Evolutionary conservation across 495 filamentous ascomycete species (phyloP), one percentile per base, ranked within the genome.

Genomic region (Hyaloscypha bicolor): DNA sequence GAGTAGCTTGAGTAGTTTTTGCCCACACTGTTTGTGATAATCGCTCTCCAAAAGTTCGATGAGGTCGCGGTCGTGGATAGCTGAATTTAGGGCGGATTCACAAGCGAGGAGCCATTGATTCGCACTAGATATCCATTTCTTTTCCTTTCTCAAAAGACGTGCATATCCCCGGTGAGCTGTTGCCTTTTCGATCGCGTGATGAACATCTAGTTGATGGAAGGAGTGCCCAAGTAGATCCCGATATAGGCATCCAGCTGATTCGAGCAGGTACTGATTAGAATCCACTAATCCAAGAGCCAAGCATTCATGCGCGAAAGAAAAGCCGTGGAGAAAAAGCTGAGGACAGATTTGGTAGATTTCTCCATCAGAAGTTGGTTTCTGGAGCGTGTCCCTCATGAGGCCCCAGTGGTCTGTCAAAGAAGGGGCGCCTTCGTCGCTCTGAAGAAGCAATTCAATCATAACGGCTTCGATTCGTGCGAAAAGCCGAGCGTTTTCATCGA

Each of bases 241-340:
- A 22, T 60, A 60, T 11, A 60, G 9, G 57, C n/a, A 12, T 21
- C n/a, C n/a, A 1, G 57, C 57, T 35, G 57, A 32, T 0, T 29
- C n/a, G 6, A 37, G 35, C 12, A 37, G 35, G 3, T 37, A 37
- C 35, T 3, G 35, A 37, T 37, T 3, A 37, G 1, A 37, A 21
- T n/a, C 22, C 8, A 60, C n/a, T 2, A 60, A 12, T 33, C 33
- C 33, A 14, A 60, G 33, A 60, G n/a, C n/a, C 9, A 21, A 22
- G 30, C 57, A 60, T 33, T 60, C 30, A 21, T 37, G 57, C 8
- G 57, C 57, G 33, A 60, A 39, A 33, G 30, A 33, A 60, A 60
- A 37, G 29, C 57, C 57, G 33, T 60, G 57, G 29, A 60, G 16
- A 6, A 60, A 60, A 60, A 60, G 57, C 35, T 60, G 30, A 37